phyloP scores from a whole-genome alignment of 108 stramenopile genomes.

The Bacterosira constricta region DNA sequence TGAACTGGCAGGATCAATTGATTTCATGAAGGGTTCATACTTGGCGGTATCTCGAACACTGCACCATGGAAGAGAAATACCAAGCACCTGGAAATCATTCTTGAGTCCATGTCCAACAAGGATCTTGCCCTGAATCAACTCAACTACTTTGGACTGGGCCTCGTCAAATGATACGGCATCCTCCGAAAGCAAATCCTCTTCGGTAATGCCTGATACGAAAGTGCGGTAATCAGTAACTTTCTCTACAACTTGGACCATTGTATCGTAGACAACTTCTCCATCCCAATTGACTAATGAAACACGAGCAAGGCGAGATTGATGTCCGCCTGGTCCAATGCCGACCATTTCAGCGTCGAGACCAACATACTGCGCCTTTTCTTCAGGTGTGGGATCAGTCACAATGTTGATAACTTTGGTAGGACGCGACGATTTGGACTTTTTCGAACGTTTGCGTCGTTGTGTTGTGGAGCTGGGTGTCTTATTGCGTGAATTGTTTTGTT shows the following conservation, averaged over 20 bases:
- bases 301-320: slow-evolving; percentile 60
- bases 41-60: slow-evolving; percentile 83
- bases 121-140: slow-evolving; percentile 77
- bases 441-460: not conserved
- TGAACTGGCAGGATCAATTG: not conserved
- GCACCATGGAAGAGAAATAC: slow-evolving; percentile 77
- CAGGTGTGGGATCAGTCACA: slow-evolving; percentile 9
- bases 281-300: slow-evolving; percentile 83
- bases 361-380: slow-evolving; percentile 55
- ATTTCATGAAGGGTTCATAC: slow-evolving; percentile 80
- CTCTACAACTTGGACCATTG: slow-evolving; percentile 73
- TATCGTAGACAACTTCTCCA: slow-evolving; percentile 70
- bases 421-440: not conserved
- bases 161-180: slow-evolving; percentile 59
- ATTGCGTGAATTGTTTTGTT: not conserved
- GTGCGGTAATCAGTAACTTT: slow-evolving; percentile 91
- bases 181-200: slow-evolving; percentile 40
- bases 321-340: slow-evolving; percentile 62
- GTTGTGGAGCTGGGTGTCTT: not conserved
- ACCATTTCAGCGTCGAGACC: slow-evolving; percentile 95
- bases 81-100: slow-evolving; percentile 82
- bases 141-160: slow-evolving; percentile 67
- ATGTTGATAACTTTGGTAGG: not conserved
- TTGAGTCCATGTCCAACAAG: slow-evolving; percentile 91
- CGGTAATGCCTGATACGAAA: slow-evolving; percentile 72